A percentile compares a stretch with the other conserved stretches of the same genome.
phyloP scores from a whole-genome alignment of 2,329 filamentous ascomycete species.

The Paraphaeosphaeria sporulosa region DNA sequence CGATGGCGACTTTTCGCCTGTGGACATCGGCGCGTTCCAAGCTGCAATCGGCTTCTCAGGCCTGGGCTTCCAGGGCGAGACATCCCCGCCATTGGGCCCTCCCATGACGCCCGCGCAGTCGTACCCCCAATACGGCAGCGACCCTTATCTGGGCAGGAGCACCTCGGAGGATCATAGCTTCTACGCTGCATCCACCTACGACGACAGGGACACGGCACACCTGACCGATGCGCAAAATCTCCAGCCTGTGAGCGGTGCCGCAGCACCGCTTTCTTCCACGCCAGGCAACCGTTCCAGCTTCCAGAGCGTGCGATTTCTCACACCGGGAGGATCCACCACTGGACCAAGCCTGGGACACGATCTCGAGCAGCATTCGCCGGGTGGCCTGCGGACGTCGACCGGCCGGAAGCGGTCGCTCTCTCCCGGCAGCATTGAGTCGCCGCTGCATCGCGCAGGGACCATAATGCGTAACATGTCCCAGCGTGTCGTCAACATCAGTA shows the following conservation, averaged over 20 bases:
- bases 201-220: constrained; percentile 66
- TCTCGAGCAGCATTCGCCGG: constrained; percentile 65
- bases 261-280: constrained; percentile 48
- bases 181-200: constrained; percentile 60
- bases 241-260: constrained; percentile 63
- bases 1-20: constrained; percentile 51
- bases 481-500: constrained; percentile 96
- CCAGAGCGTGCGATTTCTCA: constrained; percentile 63
- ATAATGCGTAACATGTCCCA: constrained; percentile 81
- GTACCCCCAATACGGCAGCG: constrained; percentile 47
- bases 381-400: constrained; percentile 35
- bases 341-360: constrained; percentile 65
- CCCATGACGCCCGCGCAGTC: constrained; percentile 55
- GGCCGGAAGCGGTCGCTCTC: constrained; percentile 60
- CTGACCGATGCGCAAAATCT: constrained; percentile 65
- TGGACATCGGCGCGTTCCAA: constrained; percentile 58
- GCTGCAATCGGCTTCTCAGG: constrained; percentile 54
- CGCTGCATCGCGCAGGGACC: constrained; percentile 58
- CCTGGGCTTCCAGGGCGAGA: constrained; percentile 54
- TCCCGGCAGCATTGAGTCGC: constrained; percentile 54
- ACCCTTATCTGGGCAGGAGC: constrained; percentile 45
- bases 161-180: constrained; percentile 64
- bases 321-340: constrained; percentile 49
- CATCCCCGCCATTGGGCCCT: constrained; percentile 38
- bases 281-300: constrained; percentile 58